Conservation (phyloP, 371 early-diverging fungal species). For the Scutellospora calospora region DNA sequence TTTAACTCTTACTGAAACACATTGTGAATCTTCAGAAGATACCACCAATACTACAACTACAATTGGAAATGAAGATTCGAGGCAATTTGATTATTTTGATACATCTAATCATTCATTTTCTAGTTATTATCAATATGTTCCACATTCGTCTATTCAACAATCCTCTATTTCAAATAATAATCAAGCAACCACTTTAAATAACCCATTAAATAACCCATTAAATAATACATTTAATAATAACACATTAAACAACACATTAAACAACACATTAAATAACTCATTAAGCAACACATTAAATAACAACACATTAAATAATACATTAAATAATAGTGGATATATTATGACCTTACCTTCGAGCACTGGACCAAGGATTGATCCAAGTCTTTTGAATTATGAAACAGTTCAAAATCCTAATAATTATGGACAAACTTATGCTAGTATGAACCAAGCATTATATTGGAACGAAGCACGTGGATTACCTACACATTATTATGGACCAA, state of each 20-base stretch:
- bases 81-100: constrained; percentile 1
- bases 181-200: neutral
- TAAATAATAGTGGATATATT: neutral
- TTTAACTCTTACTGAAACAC: neutral
- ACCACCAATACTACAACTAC: neutral
- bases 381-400: constrained; percentile 6
- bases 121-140: constrained; percentile 23
- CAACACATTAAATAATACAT: neutral
- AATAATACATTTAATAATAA: neutral
- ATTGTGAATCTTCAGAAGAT: neutral
- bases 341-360: neutral
- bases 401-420: neutral
- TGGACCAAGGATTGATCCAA: constrained; percentile 14
- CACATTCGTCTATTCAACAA: neutral
- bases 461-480: neutral
- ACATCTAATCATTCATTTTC: neutral
- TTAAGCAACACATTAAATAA: neutral
- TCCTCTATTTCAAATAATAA: neutral
- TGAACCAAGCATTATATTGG: neutral
- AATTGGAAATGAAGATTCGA: neutral
- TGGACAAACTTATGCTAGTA: neutral
- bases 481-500: neutral
- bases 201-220: neutral
- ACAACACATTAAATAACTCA: neutral
- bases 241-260: neutral